Conservation (phyloP, 768 basidiomycete genomes). For the Hygrocybe coccinea region DNA sequence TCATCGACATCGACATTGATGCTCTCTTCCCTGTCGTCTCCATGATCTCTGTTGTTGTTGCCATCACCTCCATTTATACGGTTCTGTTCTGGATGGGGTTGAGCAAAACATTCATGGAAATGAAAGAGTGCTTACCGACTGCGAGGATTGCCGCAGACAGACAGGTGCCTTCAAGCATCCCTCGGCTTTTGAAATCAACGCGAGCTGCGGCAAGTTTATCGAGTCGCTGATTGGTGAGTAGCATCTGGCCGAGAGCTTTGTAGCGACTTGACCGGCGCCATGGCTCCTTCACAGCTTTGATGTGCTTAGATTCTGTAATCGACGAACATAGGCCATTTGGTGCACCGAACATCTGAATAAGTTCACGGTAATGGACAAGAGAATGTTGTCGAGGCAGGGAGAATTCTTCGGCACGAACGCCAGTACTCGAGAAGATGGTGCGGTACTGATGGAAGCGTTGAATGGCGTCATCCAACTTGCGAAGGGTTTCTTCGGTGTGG, state of each 20-base stretch:
- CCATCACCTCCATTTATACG: not conserved
- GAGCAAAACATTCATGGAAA: not conserved
- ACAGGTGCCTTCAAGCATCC: conserved; percentile 12
- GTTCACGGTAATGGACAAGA: conserved; percentile 11
- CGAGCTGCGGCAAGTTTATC: conserved; percentile 19
- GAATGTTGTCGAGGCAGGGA: not conserved
- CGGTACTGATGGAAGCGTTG: conserved; percentile 11
- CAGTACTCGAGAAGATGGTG: conserved; percentile 21
- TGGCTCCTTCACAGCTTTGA: conserved; percentile 24
- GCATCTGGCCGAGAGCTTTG: conserved; percentile 5
- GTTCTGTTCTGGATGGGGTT: not conserved
- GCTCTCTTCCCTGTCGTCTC: not conserved
- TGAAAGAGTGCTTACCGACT: not conserved
- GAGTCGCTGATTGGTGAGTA: conserved; percentile 15
- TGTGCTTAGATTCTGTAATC: conserved; percentile 23
- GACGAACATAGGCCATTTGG: conserved; percentile 22
- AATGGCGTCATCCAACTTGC: not conserved
- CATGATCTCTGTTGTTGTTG: not conserved
- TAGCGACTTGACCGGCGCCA: conserved; percentile 19
- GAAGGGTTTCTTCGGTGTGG: conserved; percentile 8
- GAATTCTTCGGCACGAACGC: not conserved
- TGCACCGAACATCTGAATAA: conserved; percentile 18
- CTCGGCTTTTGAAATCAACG: conserved; percentile 14
- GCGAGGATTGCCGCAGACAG: not conserved
- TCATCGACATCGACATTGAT: not conserved